Evolutionary conservation across 108 stramenopile genomes (phyloP).

Genomic region (Nitzschia putrida): DNA sequence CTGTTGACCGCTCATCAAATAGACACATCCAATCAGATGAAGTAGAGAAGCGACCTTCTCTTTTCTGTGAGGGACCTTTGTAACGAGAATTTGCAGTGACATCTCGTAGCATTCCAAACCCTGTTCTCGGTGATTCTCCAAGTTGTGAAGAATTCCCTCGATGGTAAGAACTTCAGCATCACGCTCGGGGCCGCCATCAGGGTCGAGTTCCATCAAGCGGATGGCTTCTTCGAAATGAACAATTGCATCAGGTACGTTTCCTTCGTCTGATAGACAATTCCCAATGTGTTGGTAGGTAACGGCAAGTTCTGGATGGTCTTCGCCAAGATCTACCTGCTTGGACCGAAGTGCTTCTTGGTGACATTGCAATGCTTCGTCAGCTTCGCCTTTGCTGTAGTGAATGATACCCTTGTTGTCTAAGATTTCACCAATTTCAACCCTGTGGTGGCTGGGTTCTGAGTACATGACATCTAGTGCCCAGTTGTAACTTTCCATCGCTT

Average conservation of each 20-base stretch:
- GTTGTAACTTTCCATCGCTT: constrained; percentile 66
- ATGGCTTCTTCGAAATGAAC: constrained; percentile 69
- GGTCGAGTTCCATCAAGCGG: constrained; percentile 47
- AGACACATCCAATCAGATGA: constrained; percentile 69
- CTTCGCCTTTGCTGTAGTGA: constrained; percentile 65
- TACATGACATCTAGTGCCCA: constrained; percentile 69
- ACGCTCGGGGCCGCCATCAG: constrained; percentile 48
- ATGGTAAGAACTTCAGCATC: constrained; percentile 57
- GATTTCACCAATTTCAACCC: constrained; percentile 68
- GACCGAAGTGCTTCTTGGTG: constrained; percentile 68
- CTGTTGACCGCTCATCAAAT: constrained; percentile 56
- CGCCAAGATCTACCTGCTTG: constrained; percentile 59
- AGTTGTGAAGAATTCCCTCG: constrained; percentile 58
- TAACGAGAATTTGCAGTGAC: constrained; percentile 57
- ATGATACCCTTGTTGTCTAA: constrained; percentile 76
- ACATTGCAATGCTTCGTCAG: constrained; percentile 60
- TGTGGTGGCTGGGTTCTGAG: constrained; percentile 47
- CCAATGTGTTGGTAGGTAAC: constrained; percentile 60
- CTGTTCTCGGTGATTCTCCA: constrained; percentile 47
- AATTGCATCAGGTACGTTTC: constrained; percentile 56
- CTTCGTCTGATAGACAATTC: constrained; percentile 65
- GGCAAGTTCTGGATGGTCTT: constrained; percentile 58
- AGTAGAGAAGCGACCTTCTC: constrained; percentile 61
- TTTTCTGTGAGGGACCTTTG: constrained; percentile 56
- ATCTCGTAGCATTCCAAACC: constrained; percentile 67